These are phyloP conservation scores for Xylariaceae sp. DNA, from an alignment of 2,329 filamentous ascomycete species.

Conservation along the genomic window DNA sequence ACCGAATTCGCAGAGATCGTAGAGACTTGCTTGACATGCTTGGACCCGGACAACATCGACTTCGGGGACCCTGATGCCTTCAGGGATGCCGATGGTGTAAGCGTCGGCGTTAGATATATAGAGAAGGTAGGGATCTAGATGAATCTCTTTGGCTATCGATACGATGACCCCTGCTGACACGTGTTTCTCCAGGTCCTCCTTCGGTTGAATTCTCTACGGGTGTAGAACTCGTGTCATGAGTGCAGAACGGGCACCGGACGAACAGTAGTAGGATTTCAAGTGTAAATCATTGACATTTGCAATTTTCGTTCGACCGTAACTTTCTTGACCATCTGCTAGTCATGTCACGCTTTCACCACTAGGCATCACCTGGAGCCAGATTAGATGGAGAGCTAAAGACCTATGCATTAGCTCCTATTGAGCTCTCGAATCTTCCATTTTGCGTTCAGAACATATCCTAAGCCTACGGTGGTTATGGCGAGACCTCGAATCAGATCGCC, in stretches of 20 bases:
- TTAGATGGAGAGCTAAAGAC: conserved; percentile 8
- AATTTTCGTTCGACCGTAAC: no score
- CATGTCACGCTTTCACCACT: conserved; percentile 6
- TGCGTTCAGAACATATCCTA: conserved; percentile 1
- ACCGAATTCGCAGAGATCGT: not conserved
- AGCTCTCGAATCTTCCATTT: not conserved
- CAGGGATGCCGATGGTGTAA: not conserved
- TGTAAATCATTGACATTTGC: no score
- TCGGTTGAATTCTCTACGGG: not conserved
- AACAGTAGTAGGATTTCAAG: no score
- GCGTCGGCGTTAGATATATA: not conserved
- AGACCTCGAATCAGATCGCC: conserved; percentile 10
- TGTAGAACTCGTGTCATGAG: not conserved
- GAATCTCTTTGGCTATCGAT: not conserved
- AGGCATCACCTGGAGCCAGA: conserved; percentile 1
- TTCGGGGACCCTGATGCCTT: not conserved
- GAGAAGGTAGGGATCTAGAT: not conserved
- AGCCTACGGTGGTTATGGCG: conserved; percentile 9
- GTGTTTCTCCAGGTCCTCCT: not conserved
- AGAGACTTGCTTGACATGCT: not conserved
- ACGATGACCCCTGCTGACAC: not conserved
- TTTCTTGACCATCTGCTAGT: no score
- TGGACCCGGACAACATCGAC: not conserved
- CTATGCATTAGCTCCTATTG: not conserved
- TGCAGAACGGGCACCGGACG: no score